Conservation (phyloP, 495 filamentous ascomycete genomes). For the Diplogelasinospora grovesii region DNA sequence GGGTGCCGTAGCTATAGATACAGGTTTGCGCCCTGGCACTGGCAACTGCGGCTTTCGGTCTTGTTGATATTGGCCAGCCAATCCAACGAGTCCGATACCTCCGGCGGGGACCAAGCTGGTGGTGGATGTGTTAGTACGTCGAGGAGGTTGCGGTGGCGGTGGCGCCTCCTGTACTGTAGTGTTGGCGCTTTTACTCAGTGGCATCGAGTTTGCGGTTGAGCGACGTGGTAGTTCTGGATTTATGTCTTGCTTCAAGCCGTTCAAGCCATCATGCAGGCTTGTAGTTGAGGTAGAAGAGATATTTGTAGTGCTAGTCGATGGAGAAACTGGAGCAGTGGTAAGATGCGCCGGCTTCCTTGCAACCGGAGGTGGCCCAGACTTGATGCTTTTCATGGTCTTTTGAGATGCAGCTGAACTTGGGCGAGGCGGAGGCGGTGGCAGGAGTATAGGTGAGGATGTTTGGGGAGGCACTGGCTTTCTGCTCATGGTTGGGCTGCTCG, state of each 20-base stretch:
- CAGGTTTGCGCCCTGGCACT: conserved; percentile 15
- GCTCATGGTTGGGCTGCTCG: conserved; percentile 8
- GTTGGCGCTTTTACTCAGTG: background rate
- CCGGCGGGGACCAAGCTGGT: conserved; percentile 12
- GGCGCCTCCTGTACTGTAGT: background rate
- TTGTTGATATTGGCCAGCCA: conserved; percentile 6
- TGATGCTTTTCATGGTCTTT: conserved; percentile 32
- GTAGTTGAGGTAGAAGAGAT: background rate
- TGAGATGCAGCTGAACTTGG: conserved; percentile 23
- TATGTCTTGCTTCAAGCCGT: background rate
- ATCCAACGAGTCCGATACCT: conserved; percentile 18
- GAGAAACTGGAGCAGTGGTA: conserved; percentile 27
- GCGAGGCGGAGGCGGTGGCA: conserved; percentile 26
- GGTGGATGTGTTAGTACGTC: conserved; percentile 11
- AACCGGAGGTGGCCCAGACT: conserved; percentile 44
- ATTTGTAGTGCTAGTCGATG: conserved; percentile 21
- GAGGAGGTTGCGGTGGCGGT: conserved; percentile 10
- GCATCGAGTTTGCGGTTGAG: conserved; percentile 4
- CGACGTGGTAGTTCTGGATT: conserved; percentile 7
- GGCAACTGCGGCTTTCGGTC: conserved; percentile 9
- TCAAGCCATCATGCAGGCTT: background rate
- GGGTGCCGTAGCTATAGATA: background rate
- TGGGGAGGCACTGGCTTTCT: conserved; percentile 18
- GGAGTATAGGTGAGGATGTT: no score
- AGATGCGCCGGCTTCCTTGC: conserved; percentile 50